Percentiles rank a stretch among this genome's conserved stretches.
Conservation (phyloP, 495 filamentous ascomycete genomes). For the Talaromyces proteolyticus region DNA sequence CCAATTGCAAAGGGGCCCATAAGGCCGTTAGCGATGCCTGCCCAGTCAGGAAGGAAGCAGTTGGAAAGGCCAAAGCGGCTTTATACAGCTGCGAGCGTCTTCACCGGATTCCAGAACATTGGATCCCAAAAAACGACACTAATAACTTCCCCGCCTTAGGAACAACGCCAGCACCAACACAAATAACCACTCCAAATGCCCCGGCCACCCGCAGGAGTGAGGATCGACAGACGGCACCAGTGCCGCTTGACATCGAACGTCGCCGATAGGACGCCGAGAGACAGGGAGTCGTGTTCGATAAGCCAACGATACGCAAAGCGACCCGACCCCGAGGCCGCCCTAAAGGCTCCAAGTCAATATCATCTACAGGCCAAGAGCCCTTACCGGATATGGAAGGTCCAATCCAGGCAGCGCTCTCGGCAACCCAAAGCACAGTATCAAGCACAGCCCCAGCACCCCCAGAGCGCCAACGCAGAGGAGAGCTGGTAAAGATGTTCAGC, state of each 20-base stretch:
- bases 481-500: no score
- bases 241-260: no score
- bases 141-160: no score
- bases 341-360: background rate
- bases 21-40: conserved; percentile 1
- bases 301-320: background rate
- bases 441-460: no score
- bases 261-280: no score
- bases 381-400: background rate
- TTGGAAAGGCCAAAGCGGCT: conserved; percentile 7
- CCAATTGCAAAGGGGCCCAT: conserved; percentile 7
- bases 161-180: background rate
- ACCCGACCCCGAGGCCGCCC: background rate
- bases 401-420: background rate
- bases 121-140: background rate
- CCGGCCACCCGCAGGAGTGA: background rate
- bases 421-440: no score
- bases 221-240: no score
- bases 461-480: no score
- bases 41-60: conserved; percentile 2
- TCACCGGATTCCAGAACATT: background rate
- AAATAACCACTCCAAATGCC: background rate
- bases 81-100: background rate
- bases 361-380: background rate
- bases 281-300: no score